Evolutionary conservation across 2,329 filamentous ascomycete species (phyloP).

Genomic region (Aspergillus sp.): DNA sequence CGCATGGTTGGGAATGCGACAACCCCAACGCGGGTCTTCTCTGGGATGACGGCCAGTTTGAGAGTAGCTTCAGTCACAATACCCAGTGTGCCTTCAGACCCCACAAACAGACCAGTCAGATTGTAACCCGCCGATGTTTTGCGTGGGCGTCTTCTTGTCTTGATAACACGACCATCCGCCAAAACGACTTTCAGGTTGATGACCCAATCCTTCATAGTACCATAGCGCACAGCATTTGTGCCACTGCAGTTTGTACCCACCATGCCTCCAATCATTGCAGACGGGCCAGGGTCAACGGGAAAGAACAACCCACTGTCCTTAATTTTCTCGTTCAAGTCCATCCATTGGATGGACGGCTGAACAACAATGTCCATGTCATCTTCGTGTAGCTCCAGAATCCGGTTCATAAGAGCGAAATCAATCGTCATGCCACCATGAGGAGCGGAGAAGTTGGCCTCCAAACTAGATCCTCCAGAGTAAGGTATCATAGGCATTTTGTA

Average conservation of each 20-base stretch:
- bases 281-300: slow-evolving; percentile 76
- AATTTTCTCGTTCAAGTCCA: slow-evolving; percentile 72
- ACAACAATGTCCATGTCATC: slow-evolving; percentile 91
- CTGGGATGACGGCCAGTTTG: slow-evolving; percentile 59
- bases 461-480: slow-evolving; percentile 76
- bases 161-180: slow-evolving; percentile 61
- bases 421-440: slow-evolving; percentile 82
- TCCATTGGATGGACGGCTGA: slow-evolving; percentile 88
- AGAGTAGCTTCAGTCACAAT: slow-evolving; percentile 65
- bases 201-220: slow-evolving; percentile 72
- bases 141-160: slow-evolving; percentile 58
- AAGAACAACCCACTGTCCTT: slow-evolving; percentile 76
- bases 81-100: slow-evolving; percentile 64
- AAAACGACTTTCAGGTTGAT: slow-evolving; percentile 65
- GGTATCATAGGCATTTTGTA: slow-evolving; percentile 78
- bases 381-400: slow-evolving; percentile 69
- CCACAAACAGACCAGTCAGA: slow-evolving; percentile 61
- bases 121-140: slow-evolving; percentile 69
- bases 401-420: slow-evolving; percentile 83
- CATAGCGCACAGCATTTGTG: slow-evolving; percentile 58
- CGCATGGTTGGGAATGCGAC: slow-evolving; percentile 54
- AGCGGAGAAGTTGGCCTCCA: slow-evolving; percentile 86
- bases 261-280: slow-evolving; percentile 53
- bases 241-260: slow-evolving; percentile 62
- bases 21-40: slow-evolving; percentile 59